A percentile compares a stretch with the other conserved stretches of the same genome.
Evolutionary conservation across 305 asterid species (phyloP).

Genomic region (Striga hermonthica): DNA sequence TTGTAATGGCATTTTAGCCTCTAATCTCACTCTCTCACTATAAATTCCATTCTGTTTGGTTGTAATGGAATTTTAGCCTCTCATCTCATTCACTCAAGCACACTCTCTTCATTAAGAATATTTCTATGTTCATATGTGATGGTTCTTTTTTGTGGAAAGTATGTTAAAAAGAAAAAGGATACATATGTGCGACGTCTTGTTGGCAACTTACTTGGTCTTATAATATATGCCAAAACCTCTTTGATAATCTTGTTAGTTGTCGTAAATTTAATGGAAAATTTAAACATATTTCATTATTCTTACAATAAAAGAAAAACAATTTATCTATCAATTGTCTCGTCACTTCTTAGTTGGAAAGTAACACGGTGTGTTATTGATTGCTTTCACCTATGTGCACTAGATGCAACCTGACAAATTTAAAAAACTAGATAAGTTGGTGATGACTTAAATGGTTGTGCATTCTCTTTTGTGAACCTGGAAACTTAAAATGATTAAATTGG

Average conservation of each 20-base stretch:
- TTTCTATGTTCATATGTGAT: slow-evolving; percentile 1
- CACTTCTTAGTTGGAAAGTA: not conserved
- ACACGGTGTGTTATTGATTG: not conserved
- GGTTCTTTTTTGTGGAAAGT: not conserved
- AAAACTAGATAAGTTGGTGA: not conserved
- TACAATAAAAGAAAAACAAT: not conserved
- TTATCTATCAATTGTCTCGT: not conserved
- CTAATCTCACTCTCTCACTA: not conserved
- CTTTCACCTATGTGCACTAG: not conserved
- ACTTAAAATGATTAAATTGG: not conserved
- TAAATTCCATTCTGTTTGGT: slow-evolving; percentile 24
- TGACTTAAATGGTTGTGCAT: not conserved
- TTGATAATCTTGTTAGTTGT: too few relatives aligned
- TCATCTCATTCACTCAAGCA: not conserved
- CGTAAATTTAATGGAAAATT: too few relatives aligned
- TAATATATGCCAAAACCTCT: too few relatives aligned
- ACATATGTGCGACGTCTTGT: not conserved
- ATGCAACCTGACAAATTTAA: not conserved
- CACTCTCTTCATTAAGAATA: slow-evolving; percentile 6
- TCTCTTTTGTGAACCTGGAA: not conserved
- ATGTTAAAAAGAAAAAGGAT: not conserved
- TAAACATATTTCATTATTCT: too few relatives aligned
- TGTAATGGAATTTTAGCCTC: slow-evolving; percentile 3
- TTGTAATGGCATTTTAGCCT: slow-evolving; percentile 7
- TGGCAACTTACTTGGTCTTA: too few relatives aligned